phyloP scores from a whole-genome alignment of 345 rosid genomes.

The Sonneratia alba region DNA sequence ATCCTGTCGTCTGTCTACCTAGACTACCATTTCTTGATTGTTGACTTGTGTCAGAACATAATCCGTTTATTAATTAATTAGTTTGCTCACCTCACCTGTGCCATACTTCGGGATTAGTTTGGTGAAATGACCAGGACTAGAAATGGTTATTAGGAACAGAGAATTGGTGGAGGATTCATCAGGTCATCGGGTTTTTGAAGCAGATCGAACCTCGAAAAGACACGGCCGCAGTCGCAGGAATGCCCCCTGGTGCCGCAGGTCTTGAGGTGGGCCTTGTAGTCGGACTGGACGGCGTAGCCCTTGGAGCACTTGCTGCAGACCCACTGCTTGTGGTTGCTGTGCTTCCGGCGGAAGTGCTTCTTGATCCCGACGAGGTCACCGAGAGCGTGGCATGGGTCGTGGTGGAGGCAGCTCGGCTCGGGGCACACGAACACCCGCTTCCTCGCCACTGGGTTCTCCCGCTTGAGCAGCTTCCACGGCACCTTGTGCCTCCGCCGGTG shows the following conservation, averaged over 20 bases:
- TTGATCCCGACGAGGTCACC: slow-evolving; percentile 98
- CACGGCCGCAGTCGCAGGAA: slow-evolving; percentile 96
- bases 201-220: slow-evolving; percentile 66
- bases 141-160: neutral
- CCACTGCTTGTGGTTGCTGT: slow-evolving; percentile 88
- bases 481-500: slow-evolving; percentile 93
- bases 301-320: slow-evolving; percentile 84
- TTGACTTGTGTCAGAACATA: neutral
- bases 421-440: slow-evolving; percentile 92
- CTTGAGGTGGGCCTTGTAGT: slow-evolving; percentile 93
- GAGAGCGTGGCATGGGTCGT: slow-evolving; percentile 86
- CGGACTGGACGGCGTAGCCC: slow-evolving; percentile 97
- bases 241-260: slow-evolving; percentile 97
- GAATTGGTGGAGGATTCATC: too few relatives aligned
- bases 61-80: neutral
- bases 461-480: slow-evolving; percentile 92
- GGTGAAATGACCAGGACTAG: neutral
- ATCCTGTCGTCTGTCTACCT: neutral
- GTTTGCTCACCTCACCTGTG: neutral
- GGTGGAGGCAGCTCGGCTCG: slow-evolving; percentile 86
- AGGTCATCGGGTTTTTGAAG: neutral
- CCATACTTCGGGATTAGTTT: neutral
- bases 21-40: neutral
- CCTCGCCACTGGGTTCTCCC: slow-evolving; percentile 44
- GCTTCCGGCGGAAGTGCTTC: slow-evolving; percentile 87